Conservation (phyloP, 225 moss, liverwort and hornwort species). For the Asterella californica region DNA sequence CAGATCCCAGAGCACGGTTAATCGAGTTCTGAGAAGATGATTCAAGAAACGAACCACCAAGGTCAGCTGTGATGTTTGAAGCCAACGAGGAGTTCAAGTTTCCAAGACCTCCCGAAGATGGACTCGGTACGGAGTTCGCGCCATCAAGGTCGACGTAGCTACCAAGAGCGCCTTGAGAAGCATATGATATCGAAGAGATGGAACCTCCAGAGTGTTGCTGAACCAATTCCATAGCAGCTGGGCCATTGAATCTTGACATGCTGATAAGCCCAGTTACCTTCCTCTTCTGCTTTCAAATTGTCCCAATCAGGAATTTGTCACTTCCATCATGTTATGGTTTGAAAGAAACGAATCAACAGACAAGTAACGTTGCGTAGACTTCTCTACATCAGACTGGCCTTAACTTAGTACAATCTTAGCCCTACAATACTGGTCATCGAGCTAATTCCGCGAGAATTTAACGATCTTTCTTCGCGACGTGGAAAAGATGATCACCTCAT, state of each 20-base stretch:
- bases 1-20: constrained; percentile 20
- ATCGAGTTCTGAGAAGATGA: constrained; percentile 14
- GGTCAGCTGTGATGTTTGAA: constrained; percentile 4
- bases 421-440: neutral
- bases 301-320: neutral
- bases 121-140: constrained; percentile 12
- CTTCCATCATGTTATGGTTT: neutral
- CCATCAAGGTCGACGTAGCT: constrained; percentile 14
- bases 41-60: constrained; percentile 16
- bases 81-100: constrained; percentile 8
- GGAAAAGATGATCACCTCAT: neutral
- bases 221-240: constrained; percentile 18
- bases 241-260: constrained; percentile 21
- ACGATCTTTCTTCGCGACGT: neutral
- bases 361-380: neutral
- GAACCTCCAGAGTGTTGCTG: constrained; percentile 19
- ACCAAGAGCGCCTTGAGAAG: constrained; percentile 13
- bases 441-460: neutral
- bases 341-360: neutral
- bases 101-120: constrained; percentile 9
- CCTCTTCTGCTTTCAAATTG: neutral
- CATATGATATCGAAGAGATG: constrained; percentile 16
- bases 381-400: neutral
- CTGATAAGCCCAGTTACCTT: neutral
- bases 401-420: neutral